Conservation (phyloP, 768 basidiomycete species). For the Mycena maculata region DNA sequence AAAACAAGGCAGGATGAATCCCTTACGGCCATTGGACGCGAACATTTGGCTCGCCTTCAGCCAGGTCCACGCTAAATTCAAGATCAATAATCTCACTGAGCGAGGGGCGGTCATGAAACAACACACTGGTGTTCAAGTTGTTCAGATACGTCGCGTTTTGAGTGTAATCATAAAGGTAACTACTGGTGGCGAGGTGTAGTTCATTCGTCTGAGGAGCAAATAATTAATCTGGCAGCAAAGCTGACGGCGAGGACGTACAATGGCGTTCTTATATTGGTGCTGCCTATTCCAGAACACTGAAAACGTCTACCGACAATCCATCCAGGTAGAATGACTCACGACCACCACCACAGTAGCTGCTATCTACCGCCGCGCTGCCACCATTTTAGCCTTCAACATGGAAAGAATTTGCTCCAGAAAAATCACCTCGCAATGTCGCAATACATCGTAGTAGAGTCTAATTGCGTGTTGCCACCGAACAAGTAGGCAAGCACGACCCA, state of each 20-base stretch:
- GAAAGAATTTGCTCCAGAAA: neutral
- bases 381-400: neutral
- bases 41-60: slow-evolving; percentile 7
- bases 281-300: slow-evolving; percentile 12
- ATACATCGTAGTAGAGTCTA: slow-evolving; percentile 3
- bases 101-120: neutral
- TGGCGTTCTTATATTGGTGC: slow-evolving; percentile 17
- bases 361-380: slow-evolving; percentile 2
- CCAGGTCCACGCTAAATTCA: slow-evolving; percentile 12
- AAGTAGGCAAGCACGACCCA: slow-evolving; percentile 2
- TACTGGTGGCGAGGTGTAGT: slow-evolving; percentile 14
- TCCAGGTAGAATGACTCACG: neutral
- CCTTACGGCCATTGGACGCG: slow-evolving; percentile 2
- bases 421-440: neutral
- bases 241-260: neutral
- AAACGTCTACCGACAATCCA: neutral
- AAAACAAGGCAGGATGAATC: neutral
- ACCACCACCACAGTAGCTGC: slow-evolving; percentile 12
- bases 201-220: slow-evolving; percentile 10
- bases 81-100: neutral
- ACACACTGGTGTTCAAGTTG: slow-evolving; percentile 5
- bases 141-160: slow-evolving; percentile 10
- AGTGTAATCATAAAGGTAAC: slow-evolving; percentile 7
- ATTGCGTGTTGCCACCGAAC: neutral
- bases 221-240: neutral